A percentile compares a stretch with the other conserved stretches of the same genome.
phyloP scores from a whole-genome alignment of 805 yeast species.

The Candida sanyiensis region DNA sequence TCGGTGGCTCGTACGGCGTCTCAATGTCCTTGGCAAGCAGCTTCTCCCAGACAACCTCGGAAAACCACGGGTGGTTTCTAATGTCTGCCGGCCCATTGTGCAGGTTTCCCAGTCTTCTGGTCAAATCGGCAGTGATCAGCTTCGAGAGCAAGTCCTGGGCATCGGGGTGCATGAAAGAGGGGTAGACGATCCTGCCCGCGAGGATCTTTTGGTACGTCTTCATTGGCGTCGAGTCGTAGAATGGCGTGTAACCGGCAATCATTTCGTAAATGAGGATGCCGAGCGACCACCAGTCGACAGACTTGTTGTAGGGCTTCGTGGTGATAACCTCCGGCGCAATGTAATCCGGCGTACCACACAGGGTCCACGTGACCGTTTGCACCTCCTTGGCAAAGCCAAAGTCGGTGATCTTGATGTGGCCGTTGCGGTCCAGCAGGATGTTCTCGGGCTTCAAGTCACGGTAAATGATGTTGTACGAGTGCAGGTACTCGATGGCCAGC shows the following conservation, averaged over 20 bases:
- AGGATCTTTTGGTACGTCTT: slow-evolving; percentile 90
- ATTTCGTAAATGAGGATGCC: slow-evolving; percentile 90
- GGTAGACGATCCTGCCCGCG: slow-evolving; percentile 72
- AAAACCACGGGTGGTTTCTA: slow-evolving; percentile 85
- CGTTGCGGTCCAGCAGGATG: slow-evolving; percentile 78
- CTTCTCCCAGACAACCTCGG: slow-evolving; percentile 91
- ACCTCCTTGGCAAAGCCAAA: slow-evolving; percentile 95
- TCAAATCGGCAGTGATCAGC: slow-evolving; percentile 77
- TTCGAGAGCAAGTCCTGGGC: slow-evolving; percentile 67
- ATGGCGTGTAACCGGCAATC: slow-evolving; percentile 94
- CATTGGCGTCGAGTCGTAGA: slow-evolving; percentile 88
- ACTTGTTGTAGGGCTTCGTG: slow-evolving; percentile 88
- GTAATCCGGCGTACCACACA: slow-evolving; percentile 95
- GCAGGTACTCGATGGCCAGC: slow-evolving; percentile 82
- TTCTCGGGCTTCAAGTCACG: slow-evolving; percentile 94
- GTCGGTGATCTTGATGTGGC: slow-evolving; percentile 88
- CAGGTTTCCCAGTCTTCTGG: slow-evolving; percentile 79
- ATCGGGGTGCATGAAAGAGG: slow-evolving; percentile 70
- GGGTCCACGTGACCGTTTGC: slow-evolving; percentile 84
- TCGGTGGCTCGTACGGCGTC: slow-evolving; percentile 95
- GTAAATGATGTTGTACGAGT: slow-evolving; percentile 77
- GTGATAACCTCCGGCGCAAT: slow-evolving; percentile 95
- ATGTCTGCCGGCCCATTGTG: slow-evolving; percentile 82
- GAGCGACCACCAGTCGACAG: slow-evolving; percentile 97
- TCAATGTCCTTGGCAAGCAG: slow-evolving; percentile 80